Percentiles rank a stretch among this genome's conserved stretches.
phyloP scores from a whole-genome alignment of 2,329 filamentous ascomycete species.

The Nemania diffusa region DNA sequence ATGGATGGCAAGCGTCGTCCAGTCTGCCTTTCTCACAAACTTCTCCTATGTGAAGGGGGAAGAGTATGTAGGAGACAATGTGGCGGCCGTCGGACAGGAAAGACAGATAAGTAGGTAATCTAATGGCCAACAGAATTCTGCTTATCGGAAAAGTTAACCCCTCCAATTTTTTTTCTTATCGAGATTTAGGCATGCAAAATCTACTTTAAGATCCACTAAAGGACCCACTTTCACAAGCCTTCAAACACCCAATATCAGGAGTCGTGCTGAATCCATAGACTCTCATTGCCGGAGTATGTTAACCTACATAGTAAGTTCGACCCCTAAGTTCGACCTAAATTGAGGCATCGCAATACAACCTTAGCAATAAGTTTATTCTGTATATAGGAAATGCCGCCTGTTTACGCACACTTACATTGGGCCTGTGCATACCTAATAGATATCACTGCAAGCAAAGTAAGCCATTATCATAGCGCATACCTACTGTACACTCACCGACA shows the following conservation, averaged over 20 bases:
- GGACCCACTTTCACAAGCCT: slow-evolving; percentile 11
- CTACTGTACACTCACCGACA: no score
- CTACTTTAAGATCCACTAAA: slow-evolving; percentile 14
- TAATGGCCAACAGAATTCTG: slow-evolving; percentile 26
- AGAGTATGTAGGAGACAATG: slow-evolving; percentile 17
- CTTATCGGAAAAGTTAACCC: slow-evolving; percentile 39
- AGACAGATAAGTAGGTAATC: slow-evolving; percentile 7
- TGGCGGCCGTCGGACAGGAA: slow-evolving; percentile 22
- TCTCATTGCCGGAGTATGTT: slow-evolving; percentile 5
- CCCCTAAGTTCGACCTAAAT: not conserved
- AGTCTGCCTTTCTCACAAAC: slow-evolving; percentile 24
- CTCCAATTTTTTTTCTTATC: slow-evolving; percentile 38
- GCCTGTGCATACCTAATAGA: no score
- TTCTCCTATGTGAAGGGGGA: slow-evolving; percentile 19
- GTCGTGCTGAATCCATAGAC: slow-evolving; percentile 21
- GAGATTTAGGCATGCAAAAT: slow-evolving; percentile 17
- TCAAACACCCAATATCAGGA: not conserved
- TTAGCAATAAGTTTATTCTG: no score
- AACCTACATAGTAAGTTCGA: no score
- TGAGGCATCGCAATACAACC: not conserved
- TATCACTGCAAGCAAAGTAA: no score
- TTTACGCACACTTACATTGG: no score
- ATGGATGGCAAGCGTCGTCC: slow-evolving; percentile 34
- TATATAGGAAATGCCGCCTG: no score
- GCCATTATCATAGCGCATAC: no score